A percentile compares a stretch with the other conserved stretches of the same genome.
phyloP scores from a whole-genome alignment of 805 yeast species.

The Myxozyma geophila region DNA sequence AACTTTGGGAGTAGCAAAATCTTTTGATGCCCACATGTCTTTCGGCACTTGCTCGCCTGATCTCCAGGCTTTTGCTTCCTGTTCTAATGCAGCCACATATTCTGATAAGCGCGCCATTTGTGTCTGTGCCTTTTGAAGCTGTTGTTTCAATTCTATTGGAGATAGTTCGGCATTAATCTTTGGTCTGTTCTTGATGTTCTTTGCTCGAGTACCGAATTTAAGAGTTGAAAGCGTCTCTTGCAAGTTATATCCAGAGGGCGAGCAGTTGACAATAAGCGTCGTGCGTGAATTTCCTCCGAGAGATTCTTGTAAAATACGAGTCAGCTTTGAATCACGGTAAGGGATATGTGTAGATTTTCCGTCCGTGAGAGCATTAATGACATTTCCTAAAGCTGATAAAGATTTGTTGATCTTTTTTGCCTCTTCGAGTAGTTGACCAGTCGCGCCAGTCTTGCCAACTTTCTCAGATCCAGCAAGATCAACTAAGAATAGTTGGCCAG shows the following conservation, averaged over 20 bases:
- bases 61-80: constrained; percentile 49
- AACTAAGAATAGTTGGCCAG: constrained; percentile 70
- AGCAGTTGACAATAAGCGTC: constrained; percentile 71
- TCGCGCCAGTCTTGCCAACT: constrained; percentile 74
- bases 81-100: constrained; percentile 51
- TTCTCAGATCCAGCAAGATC: constrained; percentile 91
- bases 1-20: neutral
- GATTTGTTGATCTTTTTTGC: constrained; percentile 84
- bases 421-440: constrained; percentile 76
- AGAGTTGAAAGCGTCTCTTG: constrained; percentile 72
- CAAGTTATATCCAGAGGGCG: constrained; percentile 61
- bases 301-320: constrained; percentile 77
- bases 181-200: constrained; percentile 66
- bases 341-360: constrained; percentile 68
- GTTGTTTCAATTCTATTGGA: constrained; percentile 52
- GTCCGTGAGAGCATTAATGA: constrained; percentile 77
- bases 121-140: constrained; percentile 46
- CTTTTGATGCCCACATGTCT: constrained; percentile 39
- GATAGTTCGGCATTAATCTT: constrained; percentile 65
- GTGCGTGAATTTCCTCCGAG: constrained; percentile 84
- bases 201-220: constrained; percentile 76
- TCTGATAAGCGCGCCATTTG: constrained; percentile 38
- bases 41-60: constrained; percentile 43
- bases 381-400: constrained; percentile 76
- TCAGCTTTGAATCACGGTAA: constrained; percentile 76